Evolutionary conservation across 805 yeast genomes (phyloP).

Genomic region (Yarrowia sp.): DNA sequence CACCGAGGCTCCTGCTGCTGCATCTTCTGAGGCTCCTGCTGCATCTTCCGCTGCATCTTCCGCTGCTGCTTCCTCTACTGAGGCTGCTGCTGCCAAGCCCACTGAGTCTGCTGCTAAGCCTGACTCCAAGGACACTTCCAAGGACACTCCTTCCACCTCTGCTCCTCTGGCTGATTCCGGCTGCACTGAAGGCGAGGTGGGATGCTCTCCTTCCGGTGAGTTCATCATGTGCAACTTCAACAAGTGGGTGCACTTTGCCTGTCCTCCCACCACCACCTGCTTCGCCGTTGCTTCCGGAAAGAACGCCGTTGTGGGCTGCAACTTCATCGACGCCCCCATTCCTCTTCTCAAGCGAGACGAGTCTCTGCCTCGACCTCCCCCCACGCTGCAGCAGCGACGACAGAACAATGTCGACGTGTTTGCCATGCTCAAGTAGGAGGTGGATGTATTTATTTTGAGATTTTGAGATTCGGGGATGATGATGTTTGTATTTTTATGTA

Average conservation of each 20-base stretch:
- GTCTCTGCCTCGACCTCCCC: not conserved
- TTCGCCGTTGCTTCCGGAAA: constrained; percentile 47
- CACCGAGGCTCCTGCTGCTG: constrained; percentile 24
- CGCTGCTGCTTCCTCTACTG: not conserved
- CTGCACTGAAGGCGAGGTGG: constrained; percentile 47
- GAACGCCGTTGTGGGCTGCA: constrained; percentile 50
- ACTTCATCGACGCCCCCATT: constrained; percentile 37
- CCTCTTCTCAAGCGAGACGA: constrained; percentile 14
- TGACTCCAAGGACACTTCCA: not conserved
- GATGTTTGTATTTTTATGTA: not conserved
- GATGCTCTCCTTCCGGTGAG: constrained; percentile 52
- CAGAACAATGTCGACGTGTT: constrained; percentile 6
- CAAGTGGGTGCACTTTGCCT: constrained; percentile 54
- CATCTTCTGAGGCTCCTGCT: constrained; percentile 29
- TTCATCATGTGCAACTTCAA: constrained; percentile 59
- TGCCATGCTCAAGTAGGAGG: not conserved
- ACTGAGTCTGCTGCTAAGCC: constrained; percentile 30
- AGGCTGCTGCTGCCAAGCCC: constrained; percentile 30
- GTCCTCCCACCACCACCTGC: constrained; percentile 66
- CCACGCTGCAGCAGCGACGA: constrained; percentile 10
- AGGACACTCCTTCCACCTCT: not conserved
- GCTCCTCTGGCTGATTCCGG: not conserved
- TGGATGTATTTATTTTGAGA: not conserved
- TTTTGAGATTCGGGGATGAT: not conserved
- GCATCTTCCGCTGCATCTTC: constrained; percentile 33